A percentile compares a stretch with the other conserved stretches of the same genome.
phyloP scores from a whole-genome alignment of 106 monocot genomes.

The Allium fistulosum region DNA sequence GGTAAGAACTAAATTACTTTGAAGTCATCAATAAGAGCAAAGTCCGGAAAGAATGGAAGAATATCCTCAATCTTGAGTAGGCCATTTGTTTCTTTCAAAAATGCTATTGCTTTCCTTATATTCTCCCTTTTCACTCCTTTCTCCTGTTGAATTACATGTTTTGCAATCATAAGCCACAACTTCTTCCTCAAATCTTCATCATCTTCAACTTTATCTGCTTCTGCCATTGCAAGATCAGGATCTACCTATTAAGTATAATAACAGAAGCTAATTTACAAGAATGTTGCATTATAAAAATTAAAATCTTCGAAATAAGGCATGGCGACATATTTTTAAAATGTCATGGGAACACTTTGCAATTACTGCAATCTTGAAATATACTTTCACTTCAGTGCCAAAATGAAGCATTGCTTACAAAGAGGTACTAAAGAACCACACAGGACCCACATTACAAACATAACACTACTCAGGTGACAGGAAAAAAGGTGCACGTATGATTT shows the following conservation, averaged over 20 bases:
- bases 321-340: not conserved
- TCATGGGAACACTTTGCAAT: not conserved
- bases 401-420: not conserved
- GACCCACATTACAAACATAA: no score
- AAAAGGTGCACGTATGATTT: no score
- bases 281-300: not conserved
- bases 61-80: slow-evolving; percentile 98
- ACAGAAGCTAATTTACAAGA: not conserved
- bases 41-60: slow-evolving; percentile 96
- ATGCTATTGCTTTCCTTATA: slow-evolving; percentile 95
- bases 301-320: not conserved
- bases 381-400: not conserved
- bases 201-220: slow-evolving; percentile 99
- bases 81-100: slow-evolving; percentile 93
- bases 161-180: slow-evolving; percentile 98
- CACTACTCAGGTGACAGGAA: no score
- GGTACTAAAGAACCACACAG: no score
- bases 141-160: slow-evolving; percentile 93
- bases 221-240: slow-evolving; percentile 97
- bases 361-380: slow-evolving; percentile 4
- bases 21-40: slow-evolving; percentile 96
- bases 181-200: slow-evolving; percentile 96
- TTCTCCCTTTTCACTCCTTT: slow-evolving; percentile 98
- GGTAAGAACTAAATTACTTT: slow-evolving; percentile 39
- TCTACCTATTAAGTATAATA: slow-evolving; percentile 55